These are phyloP conservation scores for Neodidymelliopsis sp. DNA, from an alignment of 2,329 filamentous ascomycete species.

Conservation along the genomic window DNA sequence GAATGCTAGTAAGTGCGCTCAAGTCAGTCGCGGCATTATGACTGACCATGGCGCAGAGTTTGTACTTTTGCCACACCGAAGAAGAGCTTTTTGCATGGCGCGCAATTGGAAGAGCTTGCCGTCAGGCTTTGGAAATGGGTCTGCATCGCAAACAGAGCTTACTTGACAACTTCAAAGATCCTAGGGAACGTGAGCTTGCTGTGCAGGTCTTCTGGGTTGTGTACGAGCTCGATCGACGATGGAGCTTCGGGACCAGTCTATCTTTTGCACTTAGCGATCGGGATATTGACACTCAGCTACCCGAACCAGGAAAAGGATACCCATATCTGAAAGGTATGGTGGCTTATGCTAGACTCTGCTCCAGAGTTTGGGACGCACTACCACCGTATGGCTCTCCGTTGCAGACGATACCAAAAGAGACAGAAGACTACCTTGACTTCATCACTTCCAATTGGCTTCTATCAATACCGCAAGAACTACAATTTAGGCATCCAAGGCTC, in stretches of 20 bases:
- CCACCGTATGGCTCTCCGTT: slow-evolving; percentile 27
- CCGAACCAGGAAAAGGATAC: slow-evolving; percentile 24
- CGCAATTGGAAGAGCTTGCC: slow-evolving; percentile 27
- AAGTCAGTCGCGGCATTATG: not conserved
- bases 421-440: slow-evolving; percentile 31
- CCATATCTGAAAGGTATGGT: slow-evolving; percentile 31
- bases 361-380: slow-evolving; percentile 30
- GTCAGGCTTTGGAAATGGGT: slow-evolving; percentile 31
- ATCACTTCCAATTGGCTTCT: slow-evolving; percentile 28
- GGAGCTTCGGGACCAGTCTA: slow-evolving; percentile 32
- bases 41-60: slow-evolving; percentile 12
- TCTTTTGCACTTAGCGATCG: slow-evolving; percentile 30
- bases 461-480: slow-evolving; percentile 26
- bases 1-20: slow-evolving; percentile 20
- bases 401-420: slow-evolving; percentile 31
- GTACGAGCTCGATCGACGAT: slow-evolving; percentile 30
- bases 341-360: slow-evolving; percentile 28
- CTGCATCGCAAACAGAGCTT: slow-evolving; percentile 30
- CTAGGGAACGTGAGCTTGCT: slow-evolving; percentile 20
- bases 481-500: slow-evolving; percentile 24
- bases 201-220: slow-evolving; percentile 31
- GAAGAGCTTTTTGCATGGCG: slow-evolving; percentile 32
- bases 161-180: slow-evolving; percentile 25
- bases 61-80: slow-evolving; percentile 30
- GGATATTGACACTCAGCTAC: slow-evolving; percentile 30